Evolutionary conservation across 2,329 filamentous ascomycete species (phyloP), one percentile per base, ranked within the genome.

Genomic region (Aspergillus versicolor): DNA sequence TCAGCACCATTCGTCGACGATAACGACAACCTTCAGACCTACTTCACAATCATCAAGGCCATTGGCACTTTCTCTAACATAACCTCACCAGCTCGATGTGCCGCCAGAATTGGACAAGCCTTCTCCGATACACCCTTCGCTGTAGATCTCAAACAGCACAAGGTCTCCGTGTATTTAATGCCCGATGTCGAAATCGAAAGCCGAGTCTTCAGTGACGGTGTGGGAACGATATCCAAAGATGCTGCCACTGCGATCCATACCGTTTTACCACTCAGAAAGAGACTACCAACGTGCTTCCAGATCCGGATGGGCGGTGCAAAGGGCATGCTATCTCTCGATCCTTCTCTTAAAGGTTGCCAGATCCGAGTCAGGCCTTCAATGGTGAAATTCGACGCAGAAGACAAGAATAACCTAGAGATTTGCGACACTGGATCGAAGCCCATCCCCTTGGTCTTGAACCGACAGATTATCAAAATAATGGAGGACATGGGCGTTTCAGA

Each of bases 381-480:
- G 91, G 79, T 84, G 55, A 96, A 96, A 65, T 96, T 94, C 61
- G 69, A 89, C 88, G 44, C 92, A 89, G 37, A 54, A 2, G 60
- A 65, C 19, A 56, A 57, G 52, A 13, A 40, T 5, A 48, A 62
- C 15, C 43, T 65, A 4, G 63, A 64, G 24, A 65, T 66, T 12
- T 66, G 63, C 66, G 88, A 88, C 46, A 81, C 84, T 42, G 86
- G 85, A 0, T 85, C 84, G 38, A 84, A 81, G 50, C 87, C 89
- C 0, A 80, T 93, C 6, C 83, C 83, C 0, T 79, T 92, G 63
- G 84, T 86, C 17, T 80, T 95, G 1, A 95, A 95, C 66, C 85
- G 88, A 1, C 90, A 90, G 62, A 79, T 92, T 59, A 91, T 95
- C 74, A 95, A 95, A 69, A 91, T 95, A 5, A 72, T 96, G 1